Evolutionary conservation across 441 rosid species (phyloP).

Genomic region (Pelargonium fulgidum): DNA sequence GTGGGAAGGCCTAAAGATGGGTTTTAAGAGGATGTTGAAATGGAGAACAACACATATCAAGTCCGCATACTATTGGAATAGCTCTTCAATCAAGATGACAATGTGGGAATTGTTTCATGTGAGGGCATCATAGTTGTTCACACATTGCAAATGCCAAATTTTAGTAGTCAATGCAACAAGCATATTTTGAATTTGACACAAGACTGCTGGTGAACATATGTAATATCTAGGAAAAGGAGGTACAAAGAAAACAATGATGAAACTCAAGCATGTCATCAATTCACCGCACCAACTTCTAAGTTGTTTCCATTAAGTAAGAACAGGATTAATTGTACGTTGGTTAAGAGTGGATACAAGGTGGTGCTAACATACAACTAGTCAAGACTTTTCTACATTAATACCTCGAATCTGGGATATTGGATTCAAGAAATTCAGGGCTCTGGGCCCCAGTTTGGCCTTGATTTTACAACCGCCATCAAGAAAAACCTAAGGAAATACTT

Average conservation of each 20-base stretch:
- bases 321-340: neutral
- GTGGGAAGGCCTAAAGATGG: too few species aligned
- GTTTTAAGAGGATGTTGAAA: neutral
- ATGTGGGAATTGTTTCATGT: too few species aligned
- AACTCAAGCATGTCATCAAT: neutral
- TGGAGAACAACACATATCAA: neutral
- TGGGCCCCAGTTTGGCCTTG: neutral
- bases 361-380: neutral
- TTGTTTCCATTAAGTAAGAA: neutral
- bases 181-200: neutral
- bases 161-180: neutral
- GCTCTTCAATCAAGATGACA: neutral
- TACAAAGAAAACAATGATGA: constrained; percentile 1
- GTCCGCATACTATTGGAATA: neutral
- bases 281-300: neutral
- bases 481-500: neutral
- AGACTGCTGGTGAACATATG: neutral
- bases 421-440: neutral
- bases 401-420: neutral
- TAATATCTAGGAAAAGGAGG: neutral
- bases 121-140: too few species aligned
- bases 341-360: neutral
- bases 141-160: too few species aligned
- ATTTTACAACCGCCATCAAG: neutral
- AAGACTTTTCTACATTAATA: neutral